A percentile compares a stretch with the other conserved stretches of the same genome.
phyloP scores from a whole-genome alignment of 1,284 basidiomycete genomes.

The Boletus austroedulis region DNA sequence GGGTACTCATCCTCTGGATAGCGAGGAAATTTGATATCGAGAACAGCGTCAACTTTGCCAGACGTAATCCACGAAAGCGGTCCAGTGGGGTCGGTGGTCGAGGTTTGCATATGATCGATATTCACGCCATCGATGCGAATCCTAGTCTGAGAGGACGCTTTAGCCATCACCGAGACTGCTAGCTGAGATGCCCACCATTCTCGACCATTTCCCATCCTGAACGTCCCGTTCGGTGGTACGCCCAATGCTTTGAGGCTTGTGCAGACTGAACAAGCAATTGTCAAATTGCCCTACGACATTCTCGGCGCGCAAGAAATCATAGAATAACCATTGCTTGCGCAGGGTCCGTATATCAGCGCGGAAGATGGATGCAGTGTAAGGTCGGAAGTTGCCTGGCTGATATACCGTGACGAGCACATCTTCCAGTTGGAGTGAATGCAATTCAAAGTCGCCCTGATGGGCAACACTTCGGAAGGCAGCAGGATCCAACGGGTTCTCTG shows the following conservation, averaged over 20 bases:
- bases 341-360: slow-evolving; percentile 85
- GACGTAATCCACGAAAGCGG: slow-evolving; percentile 97
- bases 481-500: slow-evolving; percentile 74
- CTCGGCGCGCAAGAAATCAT: slow-evolving; percentile 89
- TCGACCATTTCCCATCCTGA: slow-evolving; percentile 78
- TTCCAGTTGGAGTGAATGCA: slow-evolving; percentile 86
- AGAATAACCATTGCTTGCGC: slow-evolving; percentile 94
- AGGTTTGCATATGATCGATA: slow-evolving; percentile 92
- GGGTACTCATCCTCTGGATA: slow-evolving; percentile 73
- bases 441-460: slow-evolving; percentile 85
- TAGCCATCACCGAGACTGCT: not conserved
- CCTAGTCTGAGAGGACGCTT: slow-evolving; percentile 61
- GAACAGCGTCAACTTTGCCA: slow-evolving; percentile 93
- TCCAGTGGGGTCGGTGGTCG: slow-evolving; percentile 71
- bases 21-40: slow-evolving; percentile 96
- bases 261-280: slow-evolving; percentile 95
- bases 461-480: slow-evolving; percentile 75
- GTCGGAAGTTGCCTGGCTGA: slow-evolving; percentile 90
- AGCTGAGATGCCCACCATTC: slow-evolving; percentile 67
- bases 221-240: slow-evolving; percentile 82
- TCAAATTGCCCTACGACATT: slow-evolving; percentile 97
- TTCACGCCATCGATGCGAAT: slow-evolving; percentile 96
- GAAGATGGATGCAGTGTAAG: slow-evolving; percentile 95
- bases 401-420: slow-evolving; percentile 94
- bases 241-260: slow-evolving; percentile 95